Evolutionary conservation across 495 filamentous ascomycete species (phyloP).

Genomic region (Penicillium chermesinum): DNA sequence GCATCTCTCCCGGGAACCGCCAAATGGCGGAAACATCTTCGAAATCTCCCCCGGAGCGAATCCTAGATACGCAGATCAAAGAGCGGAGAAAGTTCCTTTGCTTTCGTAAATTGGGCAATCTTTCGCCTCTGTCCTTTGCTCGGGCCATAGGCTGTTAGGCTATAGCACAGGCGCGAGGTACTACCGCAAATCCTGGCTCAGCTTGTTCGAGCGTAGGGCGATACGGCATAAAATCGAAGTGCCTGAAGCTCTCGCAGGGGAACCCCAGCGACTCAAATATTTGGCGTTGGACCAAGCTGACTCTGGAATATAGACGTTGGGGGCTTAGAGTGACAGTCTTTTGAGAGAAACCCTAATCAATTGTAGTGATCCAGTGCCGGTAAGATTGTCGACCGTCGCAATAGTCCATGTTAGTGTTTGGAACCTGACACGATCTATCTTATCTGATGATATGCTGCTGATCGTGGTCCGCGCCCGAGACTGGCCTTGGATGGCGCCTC

Average conservation of each 20-base stretch:
- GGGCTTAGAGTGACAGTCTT: constrained; percentile 20
- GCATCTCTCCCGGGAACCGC: constrained; percentile 26
- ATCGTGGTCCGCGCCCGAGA: constrained; percentile 15
- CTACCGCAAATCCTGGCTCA: constrained; percentile 25
- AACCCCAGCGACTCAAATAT: constrained; percentile 32
- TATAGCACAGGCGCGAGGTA: constrained; percentile 46
- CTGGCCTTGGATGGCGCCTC: constrained; percentile 16
- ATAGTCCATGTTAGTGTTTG: too few relatives aligned
- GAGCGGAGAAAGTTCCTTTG: constrained; percentile 31
- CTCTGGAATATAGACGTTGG: constrained; percentile 27
- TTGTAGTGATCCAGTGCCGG: constrained; percentile 80
- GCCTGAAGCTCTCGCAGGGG: constrained; percentile 18
- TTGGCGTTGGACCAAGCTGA: constrained; percentile 39
- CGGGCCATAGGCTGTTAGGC: constrained; percentile 43
- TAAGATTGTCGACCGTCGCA: too few relatives aligned
- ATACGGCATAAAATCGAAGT: constrained; percentile 27
- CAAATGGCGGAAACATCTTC: constrained; percentile 43
- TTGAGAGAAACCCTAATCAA: constrained; percentile 72
- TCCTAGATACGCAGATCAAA: constrained; percentile 45
- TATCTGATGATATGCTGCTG: constrained; percentile 10
- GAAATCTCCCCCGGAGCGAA: constrained; percentile 37
- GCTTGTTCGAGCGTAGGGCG: constrained; percentile 11
- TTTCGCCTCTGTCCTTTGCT: constrained; percentile 37
- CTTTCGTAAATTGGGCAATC: constrained; percentile 29
- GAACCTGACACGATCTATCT: too few relatives aligned